Conservation (phyloP, 768 basidiomycete genomes). For the Hortiboletus campestris region DNA sequence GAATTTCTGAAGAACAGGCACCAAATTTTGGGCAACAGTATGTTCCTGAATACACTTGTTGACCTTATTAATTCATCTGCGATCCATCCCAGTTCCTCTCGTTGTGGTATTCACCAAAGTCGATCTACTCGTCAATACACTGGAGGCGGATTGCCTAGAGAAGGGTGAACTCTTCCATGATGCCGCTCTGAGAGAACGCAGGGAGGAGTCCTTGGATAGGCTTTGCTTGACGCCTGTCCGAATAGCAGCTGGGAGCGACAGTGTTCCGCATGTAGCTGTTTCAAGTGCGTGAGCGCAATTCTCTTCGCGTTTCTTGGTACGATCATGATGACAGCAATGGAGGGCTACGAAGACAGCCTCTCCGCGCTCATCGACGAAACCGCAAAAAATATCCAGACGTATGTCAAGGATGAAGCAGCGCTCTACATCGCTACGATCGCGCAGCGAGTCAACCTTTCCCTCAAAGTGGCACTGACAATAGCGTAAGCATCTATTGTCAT, state of each 20-base stretch:
- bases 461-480: not conserved
- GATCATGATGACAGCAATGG: not conserved
- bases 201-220: not conserved
- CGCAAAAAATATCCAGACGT: not conserved
- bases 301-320: not conserved
- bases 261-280: not conserved
- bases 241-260: not conserved
- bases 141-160: not conserved
- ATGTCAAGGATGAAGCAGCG: not conserved
- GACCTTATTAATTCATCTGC: not conserved
- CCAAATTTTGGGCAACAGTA: constrained; percentile 6
- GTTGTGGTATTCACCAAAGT: constrained; percentile 8
- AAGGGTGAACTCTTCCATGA: not conserved
- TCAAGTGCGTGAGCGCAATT: not conserved
- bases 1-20: constrained; percentile 1
- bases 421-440: not conserved
- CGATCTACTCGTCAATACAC: not conserved
- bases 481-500: not conserved
- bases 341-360: not conserved
- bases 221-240: not conserved
- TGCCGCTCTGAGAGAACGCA: not conserved
- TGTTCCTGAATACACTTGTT: not conserved
- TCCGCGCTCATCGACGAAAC: not conserved
- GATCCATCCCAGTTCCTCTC: not conserved
- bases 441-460: not conserved